A percentile compares a stretch with the other conserved stretches of the same genome.
Conservation (phyloP, 768 basidiomycete species). For the Epithele typhae region DNA sequence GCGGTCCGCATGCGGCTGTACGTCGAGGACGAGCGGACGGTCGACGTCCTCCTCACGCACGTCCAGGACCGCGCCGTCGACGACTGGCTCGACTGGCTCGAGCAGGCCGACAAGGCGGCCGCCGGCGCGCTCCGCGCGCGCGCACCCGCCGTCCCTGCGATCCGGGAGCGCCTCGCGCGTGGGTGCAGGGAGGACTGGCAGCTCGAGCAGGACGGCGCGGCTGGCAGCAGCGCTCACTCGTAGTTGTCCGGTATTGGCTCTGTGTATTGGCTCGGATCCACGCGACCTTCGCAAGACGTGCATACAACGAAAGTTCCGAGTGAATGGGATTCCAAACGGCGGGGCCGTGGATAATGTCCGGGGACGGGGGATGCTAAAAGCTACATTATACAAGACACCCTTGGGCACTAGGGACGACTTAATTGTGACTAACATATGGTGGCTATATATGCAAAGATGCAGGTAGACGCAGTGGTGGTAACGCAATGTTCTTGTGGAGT, state of each 20-base stretch:
- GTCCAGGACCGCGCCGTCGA: conserved; percentile 71
- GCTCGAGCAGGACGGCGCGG: background rate
- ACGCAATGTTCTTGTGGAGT: too few relatives aligned
- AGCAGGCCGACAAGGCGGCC: conserved; percentile 14
- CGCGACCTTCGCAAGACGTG: too few relatives aligned
- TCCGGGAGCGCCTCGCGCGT: conserved; percentile 16
- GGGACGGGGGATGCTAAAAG: background rate
- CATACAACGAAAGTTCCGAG: too few relatives aligned
- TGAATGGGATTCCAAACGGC: too few relatives aligned
- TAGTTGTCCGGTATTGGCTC: background rate
- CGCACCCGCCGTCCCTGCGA: conserved; percentile 15
- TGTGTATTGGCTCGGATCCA: too few relatives aligned
- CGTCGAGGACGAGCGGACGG: conserved; percentile 76
- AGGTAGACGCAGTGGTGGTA: background rate
- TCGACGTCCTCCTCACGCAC: conserved; percentile 72
- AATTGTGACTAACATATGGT: too few relatives aligned
- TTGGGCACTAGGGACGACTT: background rate
- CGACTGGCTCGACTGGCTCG: conserved; percentile 66
- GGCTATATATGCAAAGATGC: background rate
- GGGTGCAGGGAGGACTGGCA: conserved; percentile 16
- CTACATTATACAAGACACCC: conserved; percentile 6
- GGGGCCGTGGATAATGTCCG: too few relatives aligned
- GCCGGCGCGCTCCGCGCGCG: conserved; percentile 8
- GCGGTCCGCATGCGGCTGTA: conserved; percentile 67
- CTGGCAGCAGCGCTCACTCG: too few relatives aligned